These are phyloP conservation scores for Teratosphaeria epicoccoides DNA, from an alignment of 2,329 filamentous ascomycete genomes.

Conservation along the genomic window DNA sequence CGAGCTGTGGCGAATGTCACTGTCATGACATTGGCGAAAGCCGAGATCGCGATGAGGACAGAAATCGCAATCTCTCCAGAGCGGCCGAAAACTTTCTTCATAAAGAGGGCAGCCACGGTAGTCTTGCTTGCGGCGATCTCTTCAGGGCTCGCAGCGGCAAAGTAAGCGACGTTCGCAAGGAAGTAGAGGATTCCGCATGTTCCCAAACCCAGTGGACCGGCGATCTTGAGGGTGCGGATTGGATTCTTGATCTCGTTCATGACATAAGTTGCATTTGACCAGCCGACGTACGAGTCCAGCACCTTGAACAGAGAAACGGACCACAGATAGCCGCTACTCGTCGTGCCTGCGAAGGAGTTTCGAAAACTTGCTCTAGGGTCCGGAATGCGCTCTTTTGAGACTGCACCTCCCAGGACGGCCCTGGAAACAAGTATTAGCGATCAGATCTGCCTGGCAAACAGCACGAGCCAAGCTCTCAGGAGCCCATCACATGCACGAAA, in stretches of 20 bases:
- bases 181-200: conserved; percentile 53
- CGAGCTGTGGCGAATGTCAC: conserved; percentile 60
- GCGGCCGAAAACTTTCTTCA: conserved; percentile 44
- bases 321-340: conserved; percentile 53
- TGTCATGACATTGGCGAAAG: conserved; percentile 56
- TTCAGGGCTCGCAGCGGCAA: conserved; percentile 48
- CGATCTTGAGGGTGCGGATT: conserved; percentile 52
- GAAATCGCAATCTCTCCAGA: conserved; percentile 48
- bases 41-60: conserved; percentile 57
- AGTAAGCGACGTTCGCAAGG: conserved; percentile 55
- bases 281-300: conserved; percentile 60
- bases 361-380: conserved; percentile 44
- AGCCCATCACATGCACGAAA: neutral
- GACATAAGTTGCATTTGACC: conserved; percentile 55
- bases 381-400: conserved; percentile 47
- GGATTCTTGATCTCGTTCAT: conserved; percentile 57
- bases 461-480: neutral
- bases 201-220: conserved; percentile 51
- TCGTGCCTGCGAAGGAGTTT: conserved; percentile 56
- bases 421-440: neutral
- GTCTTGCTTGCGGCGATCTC: conserved; percentile 45
- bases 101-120: conserved; percentile 47
- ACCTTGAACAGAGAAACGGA: conserved; percentile 64
- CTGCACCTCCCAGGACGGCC: conserved; percentile 49
- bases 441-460: neutral